phyloP scores from a whole-genome alignment of 169 alveolate genomes.

The Cryptosporidium andersoni region DNA sequence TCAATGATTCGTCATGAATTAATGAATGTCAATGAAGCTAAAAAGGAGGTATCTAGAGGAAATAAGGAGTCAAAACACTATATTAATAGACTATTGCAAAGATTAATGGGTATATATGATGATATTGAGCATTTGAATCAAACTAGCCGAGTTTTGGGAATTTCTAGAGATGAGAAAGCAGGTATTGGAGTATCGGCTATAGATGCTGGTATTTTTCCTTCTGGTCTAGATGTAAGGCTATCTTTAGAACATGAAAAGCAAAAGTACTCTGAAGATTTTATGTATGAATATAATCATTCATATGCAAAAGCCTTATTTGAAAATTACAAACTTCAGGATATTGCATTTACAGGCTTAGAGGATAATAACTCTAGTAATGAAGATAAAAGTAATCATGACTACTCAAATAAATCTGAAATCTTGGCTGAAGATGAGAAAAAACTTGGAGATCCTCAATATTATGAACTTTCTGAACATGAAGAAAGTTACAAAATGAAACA shows the following conservation, averaged over 20 bases:
- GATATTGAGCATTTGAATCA: constrained; percentile 63
- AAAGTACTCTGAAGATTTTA: constrained; percentile 10
- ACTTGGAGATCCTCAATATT: too few species aligned
- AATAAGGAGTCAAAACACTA: constrained; percentile 64
- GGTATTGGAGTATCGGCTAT: background rate
- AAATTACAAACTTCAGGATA: constrained; percentile 46
- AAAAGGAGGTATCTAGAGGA: constrained; percentile 65
- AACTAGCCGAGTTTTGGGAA: constrained; percentile 28
- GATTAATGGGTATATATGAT: constrained; percentile 61
- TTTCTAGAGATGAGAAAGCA: constrained; percentile 29
- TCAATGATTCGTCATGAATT: constrained; percentile 68
- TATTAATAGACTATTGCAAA: constrained; percentile 46
- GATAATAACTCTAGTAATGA: background rate
- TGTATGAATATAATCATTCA: constrained; percentile 56
- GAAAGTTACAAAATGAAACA: background rate
- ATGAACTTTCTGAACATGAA: background rate
- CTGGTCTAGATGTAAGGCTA: constrained; percentile 6
- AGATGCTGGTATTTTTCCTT: too few species aligned
- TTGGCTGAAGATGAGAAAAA: background rate
- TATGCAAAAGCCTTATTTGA: constrained; percentile 55
- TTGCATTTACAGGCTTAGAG: background rate
- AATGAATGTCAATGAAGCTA: constrained; percentile 59
- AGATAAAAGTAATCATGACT: background rate
- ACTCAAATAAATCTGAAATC: background rate
- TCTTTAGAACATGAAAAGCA: constrained; percentile 37